Evolutionary conservation across 495 filamentous ascomycete genomes (phyloP), one percentile per base, ranked within the genome.

Genomic region (Neurospora sp.): DNA sequence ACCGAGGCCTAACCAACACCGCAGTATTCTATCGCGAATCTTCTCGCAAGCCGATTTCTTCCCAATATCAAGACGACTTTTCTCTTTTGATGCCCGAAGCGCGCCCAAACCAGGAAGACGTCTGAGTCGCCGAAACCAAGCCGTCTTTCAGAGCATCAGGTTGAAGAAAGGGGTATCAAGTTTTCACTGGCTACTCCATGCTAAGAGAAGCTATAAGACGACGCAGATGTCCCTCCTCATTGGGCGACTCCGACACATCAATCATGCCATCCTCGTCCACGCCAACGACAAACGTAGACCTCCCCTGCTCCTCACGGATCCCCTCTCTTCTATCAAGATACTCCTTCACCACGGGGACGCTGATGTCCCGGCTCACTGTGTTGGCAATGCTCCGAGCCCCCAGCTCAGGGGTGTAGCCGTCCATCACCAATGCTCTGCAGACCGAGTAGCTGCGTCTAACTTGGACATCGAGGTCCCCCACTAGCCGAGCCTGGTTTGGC

Each of bases 311-410:
- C 12, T 61, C 22, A 1, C 12, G 22, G 7, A 61, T 61, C 22
- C 0, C 27, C 14, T 31, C 53, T 2, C 53, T 35, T 35, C 3
- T 4, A 35, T 35, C 31, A 35, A 35, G 31, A 35, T 35, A 35
- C 3, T 35, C 31, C 0, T 61, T 61, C 53, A 61, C 53, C 1
- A 61, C 12, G 3, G 72, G 72, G 0, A 68, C 8, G 4, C 20
- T 22, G 69, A 77, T 6, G 48, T 76, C 38, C 17, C 70, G 27
- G 65, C 72, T 20, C 3, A 74, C 38, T 9, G 70, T 40, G 61
- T 71, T 65, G 0, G 41, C 40, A 44, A 84, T 76, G 61, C 83
- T 84, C 14, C 80, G 79, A 6, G 82, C 83, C 3, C 84, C 84
- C 27, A 84, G 75, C 40, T 35, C 31, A 35, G 31, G 31, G 31